Evolutionary conservation across 352 stramenopile species (phyloP).

Genomic region (Peronospora farinosa): DNA sequence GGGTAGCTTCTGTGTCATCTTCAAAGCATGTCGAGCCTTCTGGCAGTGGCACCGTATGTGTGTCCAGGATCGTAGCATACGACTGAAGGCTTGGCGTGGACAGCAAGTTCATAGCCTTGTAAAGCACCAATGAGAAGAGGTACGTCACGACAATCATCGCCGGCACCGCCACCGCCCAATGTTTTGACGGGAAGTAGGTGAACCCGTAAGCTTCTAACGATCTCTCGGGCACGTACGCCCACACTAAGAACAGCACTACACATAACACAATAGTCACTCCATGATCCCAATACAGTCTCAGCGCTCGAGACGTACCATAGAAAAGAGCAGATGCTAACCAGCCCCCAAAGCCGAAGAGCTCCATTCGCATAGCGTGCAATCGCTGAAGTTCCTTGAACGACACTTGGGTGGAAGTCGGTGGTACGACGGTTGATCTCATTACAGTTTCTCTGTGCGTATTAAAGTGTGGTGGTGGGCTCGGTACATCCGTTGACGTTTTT

Average conservation of each 20-base stretch:
- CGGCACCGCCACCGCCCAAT: constrained; percentile 85
- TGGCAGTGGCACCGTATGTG: constrained; percentile 54
- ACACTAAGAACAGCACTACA: constrained; percentile 80
- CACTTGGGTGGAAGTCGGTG: constrained; percentile 22
- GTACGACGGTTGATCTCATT: neutral
- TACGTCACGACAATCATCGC: constrained; percentile 78
- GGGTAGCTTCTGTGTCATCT: constrained; percentile 49
- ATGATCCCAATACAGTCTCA: neutral
- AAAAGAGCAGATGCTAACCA: constrained; percentile 76
- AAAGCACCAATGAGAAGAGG: constrained; percentile 75
- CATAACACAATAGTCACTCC: neutral
- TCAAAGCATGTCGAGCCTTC: constrained; percentile 38
- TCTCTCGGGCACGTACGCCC: constrained; percentile 81
- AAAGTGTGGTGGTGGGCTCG: constrained; percentile 3
- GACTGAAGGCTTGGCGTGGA: constrained; percentile 61
- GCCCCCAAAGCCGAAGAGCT: constrained; percentile 82
- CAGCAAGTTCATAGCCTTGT: constrained; percentile 80
- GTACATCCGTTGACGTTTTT: neutral
- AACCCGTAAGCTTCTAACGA: constrained; percentile 74
- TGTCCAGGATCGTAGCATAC: constrained; percentile 76
- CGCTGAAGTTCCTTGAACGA: constrained; percentile 82
- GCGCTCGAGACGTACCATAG: constrained; percentile 40
- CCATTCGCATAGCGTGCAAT: constrained; percentile 74
- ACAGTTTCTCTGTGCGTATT: neutral
- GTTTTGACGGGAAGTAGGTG: constrained; percentile 87